Evolutionary conservation across 306 rosid species (phyloP).

Genomic region (Rosa lucieae): DNA sequence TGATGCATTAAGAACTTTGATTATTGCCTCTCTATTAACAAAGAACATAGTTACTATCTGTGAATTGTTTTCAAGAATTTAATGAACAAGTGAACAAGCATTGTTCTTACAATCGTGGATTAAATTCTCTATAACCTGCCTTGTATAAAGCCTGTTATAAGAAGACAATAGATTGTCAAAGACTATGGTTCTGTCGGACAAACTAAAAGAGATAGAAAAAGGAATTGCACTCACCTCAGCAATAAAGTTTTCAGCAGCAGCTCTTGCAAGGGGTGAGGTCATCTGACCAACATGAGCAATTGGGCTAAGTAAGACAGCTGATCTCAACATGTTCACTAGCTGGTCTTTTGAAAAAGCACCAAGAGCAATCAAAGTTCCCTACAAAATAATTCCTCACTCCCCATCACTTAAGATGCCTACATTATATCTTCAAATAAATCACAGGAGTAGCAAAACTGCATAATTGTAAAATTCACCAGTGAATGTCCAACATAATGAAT

Average conservation of each 20-base stretch:
- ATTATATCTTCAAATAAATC: slow-evolving; percentile 4
- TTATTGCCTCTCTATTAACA: slow-evolving; percentile 41
- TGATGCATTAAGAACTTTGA: slow-evolving; percentile 54
- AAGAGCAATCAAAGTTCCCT: slow-evolving; percentile 83
- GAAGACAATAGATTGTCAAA: slow-evolving; percentile 23
- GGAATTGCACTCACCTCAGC: slow-evolving; percentile 53
- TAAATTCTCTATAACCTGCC: slow-evolving; percentile 60
- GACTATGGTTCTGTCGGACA: slow-evolving; percentile 16
- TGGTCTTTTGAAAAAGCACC: slow-evolving; percentile 73
- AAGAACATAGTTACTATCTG: not conserved
- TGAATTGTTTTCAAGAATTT: not conserved
- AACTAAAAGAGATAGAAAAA: not conserved
- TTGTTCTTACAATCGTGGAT: slow-evolving; percentile 62
- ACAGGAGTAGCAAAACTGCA: not conserved
- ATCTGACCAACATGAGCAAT: slow-evolving; percentile 75
- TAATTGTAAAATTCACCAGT: slow-evolving; percentile 46
- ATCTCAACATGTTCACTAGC: slow-evolving; percentile 53
- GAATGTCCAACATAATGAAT: slow-evolving; percentile 90
- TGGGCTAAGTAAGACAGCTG: slow-evolving; percentile 88
- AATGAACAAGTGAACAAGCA: not conserved
- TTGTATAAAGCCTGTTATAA: slow-evolving; percentile 57
- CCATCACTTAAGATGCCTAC: not conserved
- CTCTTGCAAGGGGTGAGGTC: slow-evolving; percentile 73
- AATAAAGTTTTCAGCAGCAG: slow-evolving; percentile 69
- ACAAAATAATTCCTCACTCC: slow-evolving; percentile 19